A percentile compares a stretch with the other conserved stretches of the same genome.
Conservation (phyloP, 257 asterid genomes). For the Scutellaria minor region DNA sequence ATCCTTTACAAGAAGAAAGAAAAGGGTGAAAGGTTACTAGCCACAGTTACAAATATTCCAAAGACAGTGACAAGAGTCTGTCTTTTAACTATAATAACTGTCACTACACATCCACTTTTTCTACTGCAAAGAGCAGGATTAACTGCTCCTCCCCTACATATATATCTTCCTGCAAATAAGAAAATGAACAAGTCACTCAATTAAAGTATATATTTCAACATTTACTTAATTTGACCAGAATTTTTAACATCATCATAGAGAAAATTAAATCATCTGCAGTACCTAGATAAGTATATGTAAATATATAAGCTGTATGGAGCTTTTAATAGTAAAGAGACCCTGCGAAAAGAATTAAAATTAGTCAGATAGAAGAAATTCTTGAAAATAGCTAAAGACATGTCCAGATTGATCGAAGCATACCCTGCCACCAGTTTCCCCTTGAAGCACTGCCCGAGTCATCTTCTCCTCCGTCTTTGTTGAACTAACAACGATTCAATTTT, state of each 20-base stretch:
- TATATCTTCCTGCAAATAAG: conserved; percentile 37
- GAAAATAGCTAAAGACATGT: background rate
- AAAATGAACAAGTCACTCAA: background rate
- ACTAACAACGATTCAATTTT: conserved; percentile 34
- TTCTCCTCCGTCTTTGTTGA: conserved; percentile 61
- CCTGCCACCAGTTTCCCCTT: conserved; percentile 97
- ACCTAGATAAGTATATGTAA: conserved; percentile 48
- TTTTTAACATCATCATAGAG: too few relatives aligned
- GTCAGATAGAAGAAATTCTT: background rate
- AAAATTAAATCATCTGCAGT: conserved; percentile 7
- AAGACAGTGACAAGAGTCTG: conserved; percentile 10
- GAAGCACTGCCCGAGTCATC: conserved; percentile 77
- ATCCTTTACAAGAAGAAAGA: conserved; percentile 36
- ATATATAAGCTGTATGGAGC: conserved; percentile 34
- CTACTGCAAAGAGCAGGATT: conserved; percentile 26
- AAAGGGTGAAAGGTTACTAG: conserved; percentile 14
- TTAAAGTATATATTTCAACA: background rate
- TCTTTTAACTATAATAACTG: conserved; percentile 16
- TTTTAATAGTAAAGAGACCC: conserved; percentile 79
- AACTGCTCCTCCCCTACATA: conserved; percentile 18
- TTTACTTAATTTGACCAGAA: too few relatives aligned
- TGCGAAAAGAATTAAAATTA: conserved; percentile 32
- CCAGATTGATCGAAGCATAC: conserved; percentile 36
- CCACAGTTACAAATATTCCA: conserved; percentile 27
- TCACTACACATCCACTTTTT: conserved; percentile 28